Percentiles rank a stretch among this genome's conserved stretches.
Conservation (phyloP, 768 basidiomycete species). For the Kwoniella newhampshirensis region DNA sequence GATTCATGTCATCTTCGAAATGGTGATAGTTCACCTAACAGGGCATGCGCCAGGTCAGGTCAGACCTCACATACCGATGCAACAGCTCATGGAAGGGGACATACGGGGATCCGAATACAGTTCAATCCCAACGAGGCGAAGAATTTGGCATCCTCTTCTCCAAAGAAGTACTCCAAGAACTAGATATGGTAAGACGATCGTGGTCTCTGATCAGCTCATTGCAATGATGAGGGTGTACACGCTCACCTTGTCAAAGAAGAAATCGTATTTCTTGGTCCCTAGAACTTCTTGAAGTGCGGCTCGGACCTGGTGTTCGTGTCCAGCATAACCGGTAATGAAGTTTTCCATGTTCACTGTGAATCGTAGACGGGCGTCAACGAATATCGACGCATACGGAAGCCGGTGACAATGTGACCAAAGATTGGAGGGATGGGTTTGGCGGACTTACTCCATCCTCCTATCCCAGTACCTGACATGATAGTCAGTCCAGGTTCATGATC, state of each 20-base stretch:
- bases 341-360: constrained; percentile 63
- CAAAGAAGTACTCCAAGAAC: constrained; percentile 84
- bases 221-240: neutral
- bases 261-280: constrained; percentile 65
- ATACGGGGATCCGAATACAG: constrained; percentile 61
- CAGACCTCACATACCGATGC: neutral
- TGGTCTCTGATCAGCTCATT: neutral
- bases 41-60: constrained; percentile 19
- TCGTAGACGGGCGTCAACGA: no score
- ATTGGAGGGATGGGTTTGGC: no score
- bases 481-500: no score
- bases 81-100: constrained; percentile 3
- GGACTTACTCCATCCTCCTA: constrained; percentile 66
- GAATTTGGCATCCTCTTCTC: constrained; percentile 70
- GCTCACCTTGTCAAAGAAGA: constrained; percentile 78
- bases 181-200: constrained; percentile 39
- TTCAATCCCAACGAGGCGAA: constrained; percentile 78
- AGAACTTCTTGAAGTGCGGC: constrained; percentile 66
- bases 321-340: constrained; percentile 65
- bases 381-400: no score
- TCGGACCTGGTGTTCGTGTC: constrained; percentile 72
- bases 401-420: no score
- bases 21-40: constrained; percentile 52
- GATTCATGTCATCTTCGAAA: constrained; percentile 68
- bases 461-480: constrained; percentile 73